A percentile compares a stretch with the other conserved stretches of the same genome.
Evolutionary conservation across 495 filamentous ascomycete species (phyloP).

Genomic region (Pseudomonodictys pantanalensis): DNA sequence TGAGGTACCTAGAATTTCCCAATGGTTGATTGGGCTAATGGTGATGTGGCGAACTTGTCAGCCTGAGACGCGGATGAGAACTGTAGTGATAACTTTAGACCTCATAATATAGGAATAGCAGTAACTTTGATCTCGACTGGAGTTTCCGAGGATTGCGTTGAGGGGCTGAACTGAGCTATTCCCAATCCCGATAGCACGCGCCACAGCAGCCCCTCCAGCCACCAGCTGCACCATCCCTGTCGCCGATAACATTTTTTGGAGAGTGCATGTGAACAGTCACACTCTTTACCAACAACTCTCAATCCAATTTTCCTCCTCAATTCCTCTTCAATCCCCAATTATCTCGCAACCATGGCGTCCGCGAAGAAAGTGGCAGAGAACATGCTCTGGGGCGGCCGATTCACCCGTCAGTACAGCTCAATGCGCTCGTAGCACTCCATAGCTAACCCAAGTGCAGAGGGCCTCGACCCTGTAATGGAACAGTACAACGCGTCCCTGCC

Average conservation of each 20-base stretch:
- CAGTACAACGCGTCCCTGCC: conserved; percentile 84
- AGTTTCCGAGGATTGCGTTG: no score
- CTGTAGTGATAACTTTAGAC: no score
- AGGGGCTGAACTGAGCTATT: background rate
- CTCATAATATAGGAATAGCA: no score
- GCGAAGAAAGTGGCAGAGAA: conserved; percentile 44
- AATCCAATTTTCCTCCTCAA: background rate
- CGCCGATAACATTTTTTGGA: background rate
- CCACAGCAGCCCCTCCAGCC: background rate
- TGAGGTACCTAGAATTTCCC: no score
- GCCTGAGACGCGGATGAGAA: no score
- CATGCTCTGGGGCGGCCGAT: conserved; percentile 81
- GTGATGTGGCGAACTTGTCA: no score
- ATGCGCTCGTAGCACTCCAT: conserved; percentile 34
- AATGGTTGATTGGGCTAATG: no score
- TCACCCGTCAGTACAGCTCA: conserved; percentile 57
- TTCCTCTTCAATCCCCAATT: background rate
- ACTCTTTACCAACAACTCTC: background rate
- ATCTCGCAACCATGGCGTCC: conserved; percentile 27
- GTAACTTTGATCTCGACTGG: no score
- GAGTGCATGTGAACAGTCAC: background rate
- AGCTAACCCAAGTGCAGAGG: conserved; percentile 47
- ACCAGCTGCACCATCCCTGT: background rate
- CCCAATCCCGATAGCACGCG: background rate
- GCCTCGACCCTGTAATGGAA: conserved; percentile 84